Conservation (phyloP, 441 rosid species). For the Pelargonium fulgidum region DNA sequence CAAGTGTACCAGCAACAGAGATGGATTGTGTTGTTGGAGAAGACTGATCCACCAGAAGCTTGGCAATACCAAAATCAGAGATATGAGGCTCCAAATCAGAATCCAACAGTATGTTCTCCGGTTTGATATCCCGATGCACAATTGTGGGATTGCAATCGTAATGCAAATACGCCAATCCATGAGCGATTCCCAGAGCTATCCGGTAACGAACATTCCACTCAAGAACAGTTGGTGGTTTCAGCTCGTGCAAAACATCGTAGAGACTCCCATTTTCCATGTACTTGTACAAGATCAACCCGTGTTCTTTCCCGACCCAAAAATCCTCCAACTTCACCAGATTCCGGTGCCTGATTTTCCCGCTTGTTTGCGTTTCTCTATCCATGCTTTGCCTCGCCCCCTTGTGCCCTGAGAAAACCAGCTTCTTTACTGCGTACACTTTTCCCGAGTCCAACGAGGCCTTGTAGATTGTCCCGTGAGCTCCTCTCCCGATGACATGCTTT, state of each 20-base stretch:
- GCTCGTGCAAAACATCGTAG: slow-evolving; percentile 48
- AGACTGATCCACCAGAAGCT: slow-evolving; percentile 42
- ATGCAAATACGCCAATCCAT: slow-evolving; percentile 79
- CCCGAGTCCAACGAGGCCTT: slow-evolving; percentile 45
- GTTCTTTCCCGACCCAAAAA: slow-evolving; percentile 66
- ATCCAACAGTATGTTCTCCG: slow-evolving; percentile 69
- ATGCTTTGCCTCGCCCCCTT: slow-evolving; percentile 46
- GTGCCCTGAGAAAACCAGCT: slow-evolving; percentile 39
- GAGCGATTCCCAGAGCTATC: slow-evolving; percentile 55
- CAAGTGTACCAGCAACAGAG: slow-evolving; percentile 53
- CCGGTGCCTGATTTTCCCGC: slow-evolving; percentile 58
- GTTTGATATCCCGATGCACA: slow-evolving; percentile 75
- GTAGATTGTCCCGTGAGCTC: slow-evolving; percentile 68
- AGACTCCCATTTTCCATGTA: slow-evolving; percentile 80
- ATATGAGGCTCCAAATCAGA: slow-evolving; percentile 71
- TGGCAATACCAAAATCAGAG: slow-evolving; percentile 78
- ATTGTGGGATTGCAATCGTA: slow-evolving; percentile 64
- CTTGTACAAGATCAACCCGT: slow-evolving; percentile 54
- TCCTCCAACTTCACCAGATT: slow-evolving; percentile 65
- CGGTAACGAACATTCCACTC: slow-evolving; percentile 55
- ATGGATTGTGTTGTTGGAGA: slow-evolving; percentile 35
- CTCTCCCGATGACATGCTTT: slow-evolving; percentile 57
- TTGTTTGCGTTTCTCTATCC: slow-evolving; percentile 58
- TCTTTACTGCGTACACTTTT: slow-evolving; percentile 52
- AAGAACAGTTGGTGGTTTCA: slow-evolving; percentile 26